These are phyloP conservation scores for Mycena metata DNA, from an alignment of 768 basidiomycete species.

Conservation along the genomic window DNA sequence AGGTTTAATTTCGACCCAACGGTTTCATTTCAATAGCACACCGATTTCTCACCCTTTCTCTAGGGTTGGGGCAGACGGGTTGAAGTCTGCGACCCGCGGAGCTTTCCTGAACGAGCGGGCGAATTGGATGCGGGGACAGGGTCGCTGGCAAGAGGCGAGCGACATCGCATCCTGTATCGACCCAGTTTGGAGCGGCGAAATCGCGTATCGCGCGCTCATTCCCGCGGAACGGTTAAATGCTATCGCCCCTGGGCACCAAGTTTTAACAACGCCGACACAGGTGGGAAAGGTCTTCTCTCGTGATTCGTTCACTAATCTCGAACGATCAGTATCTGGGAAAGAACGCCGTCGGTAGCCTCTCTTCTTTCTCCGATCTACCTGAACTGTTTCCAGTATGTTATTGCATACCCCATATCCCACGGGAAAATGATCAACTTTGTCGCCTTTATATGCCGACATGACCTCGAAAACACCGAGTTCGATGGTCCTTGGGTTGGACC, in stretches of 20 bases:
- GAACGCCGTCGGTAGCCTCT: conserved; percentile 53
- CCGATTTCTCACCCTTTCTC: conserved; percentile 9
- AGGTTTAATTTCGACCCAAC: not conserved
- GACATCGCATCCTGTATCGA: conserved; percentile 59
- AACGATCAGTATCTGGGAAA: conserved; percentile 68
- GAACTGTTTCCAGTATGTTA: conserved; percentile 60
- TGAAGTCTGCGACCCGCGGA: conserved; percentile 45
- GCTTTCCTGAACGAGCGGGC: conserved; percentile 56
- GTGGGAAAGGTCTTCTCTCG: conserved; percentile 46
- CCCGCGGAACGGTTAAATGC: conserved; percentile 60
- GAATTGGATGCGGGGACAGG: conserved; percentile 50
- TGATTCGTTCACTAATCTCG: not conserved
- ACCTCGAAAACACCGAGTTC: conserved; percentile 65
- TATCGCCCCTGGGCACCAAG: conserved; percentile 61
- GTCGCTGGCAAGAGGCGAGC: conserved; percentile 53
- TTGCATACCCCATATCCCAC: conserved; percentile 72
- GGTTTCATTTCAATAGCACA: not conserved
- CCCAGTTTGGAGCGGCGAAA: conserved; percentile 70
- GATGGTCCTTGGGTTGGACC: conserved; percentile 66
- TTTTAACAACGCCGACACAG: conserved; percentile 61
- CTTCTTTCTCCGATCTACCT: conserved; percentile 2
- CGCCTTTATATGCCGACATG: conserved; percentile 64
- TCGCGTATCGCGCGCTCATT: conserved; percentile 73
- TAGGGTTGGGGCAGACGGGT: conserved; percentile 43
- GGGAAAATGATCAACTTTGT: conserved; percentile 75